A percentile compares a stretch with the other conserved stretches of the same genome.
Conservation (phyloP, 2,329 filamentous ascomycete genomes). For the Phoma herbarum region DNA sequence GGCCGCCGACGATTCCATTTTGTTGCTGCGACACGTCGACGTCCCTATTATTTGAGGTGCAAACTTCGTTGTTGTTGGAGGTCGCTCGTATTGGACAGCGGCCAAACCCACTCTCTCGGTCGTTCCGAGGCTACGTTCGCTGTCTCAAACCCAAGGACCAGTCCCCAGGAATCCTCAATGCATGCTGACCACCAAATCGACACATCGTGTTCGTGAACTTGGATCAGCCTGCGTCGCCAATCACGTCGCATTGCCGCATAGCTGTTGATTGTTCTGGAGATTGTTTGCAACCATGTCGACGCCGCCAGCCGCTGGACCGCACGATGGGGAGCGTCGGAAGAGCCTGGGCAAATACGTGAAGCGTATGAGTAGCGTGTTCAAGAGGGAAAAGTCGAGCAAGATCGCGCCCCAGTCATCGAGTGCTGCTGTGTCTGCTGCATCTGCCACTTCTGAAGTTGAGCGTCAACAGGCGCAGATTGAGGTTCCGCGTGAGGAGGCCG, state of each 20-base stretch:
- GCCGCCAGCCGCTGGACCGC: slow-evolving; percentile 28
- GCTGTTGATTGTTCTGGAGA: slow-evolving; percentile 6
- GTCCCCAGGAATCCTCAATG: slow-evolving; percentile 27
- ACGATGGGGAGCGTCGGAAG: slow-evolving; percentile 42
- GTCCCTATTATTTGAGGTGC: not conserved
- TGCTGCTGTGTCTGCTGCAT: slow-evolving; percentile 20
- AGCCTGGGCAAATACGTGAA: slow-evolving; percentile 52
- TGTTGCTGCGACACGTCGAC: slow-evolving; percentile 6
- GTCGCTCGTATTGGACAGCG: slow-evolving; percentile 14
- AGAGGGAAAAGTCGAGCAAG: slow-evolving; percentile 44
- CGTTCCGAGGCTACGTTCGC: slow-evolving; percentile 36
- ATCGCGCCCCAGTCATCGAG: slow-evolving; percentile 8
- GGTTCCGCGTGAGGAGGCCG: not conserved
- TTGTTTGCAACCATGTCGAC: slow-evolving; percentile 39
- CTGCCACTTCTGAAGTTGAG: slow-evolving; percentile 1
- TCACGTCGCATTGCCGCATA: slow-evolving; percentile 5
- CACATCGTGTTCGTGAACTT: slow-evolving; percentile 37
- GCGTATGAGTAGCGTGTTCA: slow-evolving; percentile 52
- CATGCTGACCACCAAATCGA: slow-evolving; percentile 25
- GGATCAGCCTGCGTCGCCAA: slow-evolving; percentile 22
- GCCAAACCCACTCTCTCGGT: slow-evolving; percentile 33
- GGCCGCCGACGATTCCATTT: slow-evolving; percentile 8
- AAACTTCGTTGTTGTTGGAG: slow-evolving; percentile 6
- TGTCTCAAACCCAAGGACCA: slow-evolving; percentile 43
- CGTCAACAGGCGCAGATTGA: slow-evolving; percentile 1